A percentile compares a stretch with the other conserved stretches of the same genome.
phyloP scores from a whole-genome alignment of 768 basidiomycete genomes.

The Candolleomyces aberdarensis region DNA sequence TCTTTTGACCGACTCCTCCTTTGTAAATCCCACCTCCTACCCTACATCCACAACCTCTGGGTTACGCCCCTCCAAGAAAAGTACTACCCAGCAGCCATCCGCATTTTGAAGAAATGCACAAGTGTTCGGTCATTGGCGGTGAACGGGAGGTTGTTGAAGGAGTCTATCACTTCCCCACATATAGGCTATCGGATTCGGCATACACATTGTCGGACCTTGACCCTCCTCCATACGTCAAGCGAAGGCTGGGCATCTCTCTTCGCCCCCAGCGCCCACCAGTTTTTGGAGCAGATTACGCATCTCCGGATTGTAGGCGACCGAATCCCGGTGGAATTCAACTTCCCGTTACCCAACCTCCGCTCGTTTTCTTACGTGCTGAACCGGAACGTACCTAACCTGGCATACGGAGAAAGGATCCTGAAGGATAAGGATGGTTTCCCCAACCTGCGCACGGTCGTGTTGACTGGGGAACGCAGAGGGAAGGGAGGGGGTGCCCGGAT shows the following conservation, averaged over 20 bases:
- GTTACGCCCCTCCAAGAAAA: conserved; percentile 27
- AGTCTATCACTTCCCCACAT: conserved; percentile 18
- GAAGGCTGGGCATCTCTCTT: conserved; percentile 20
- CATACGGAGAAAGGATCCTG: conserved; percentile 15
- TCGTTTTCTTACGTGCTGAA: conserved; percentile 27
- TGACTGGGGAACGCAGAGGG: conserved; percentile 21
- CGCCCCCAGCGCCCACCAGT: conserved; percentile 20
- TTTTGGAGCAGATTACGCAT: conserved; percentile 30
- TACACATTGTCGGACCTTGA: conserved; percentile 25
- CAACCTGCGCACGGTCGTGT: conserved; percentile 25
- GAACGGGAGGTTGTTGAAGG: conserved; percentile 24
- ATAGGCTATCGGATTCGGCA: conserved; percentile 21
- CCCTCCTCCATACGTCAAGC: conserved; percentile 25
- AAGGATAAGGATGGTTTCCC: conserved; percentile 22
- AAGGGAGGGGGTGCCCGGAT: conserved; percentile 20
- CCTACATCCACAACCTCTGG: conserved; percentile 31
- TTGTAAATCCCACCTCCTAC: conserved; percentile 12
- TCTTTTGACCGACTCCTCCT: conserved; percentile 26
- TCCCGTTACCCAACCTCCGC: conserved; percentile 22
- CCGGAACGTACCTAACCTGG: neutral
- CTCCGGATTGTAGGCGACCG: conserved; percentile 30
- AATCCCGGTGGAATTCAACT: conserved; percentile 15
- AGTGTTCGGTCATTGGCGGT: conserved; percentile 29
- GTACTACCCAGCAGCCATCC: conserved; percentile 13
- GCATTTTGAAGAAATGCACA: conserved; percentile 28